Evolutionary conservation across 441 rosid species (phyloP).

Genomic region (Daphne laureola): DNA sequence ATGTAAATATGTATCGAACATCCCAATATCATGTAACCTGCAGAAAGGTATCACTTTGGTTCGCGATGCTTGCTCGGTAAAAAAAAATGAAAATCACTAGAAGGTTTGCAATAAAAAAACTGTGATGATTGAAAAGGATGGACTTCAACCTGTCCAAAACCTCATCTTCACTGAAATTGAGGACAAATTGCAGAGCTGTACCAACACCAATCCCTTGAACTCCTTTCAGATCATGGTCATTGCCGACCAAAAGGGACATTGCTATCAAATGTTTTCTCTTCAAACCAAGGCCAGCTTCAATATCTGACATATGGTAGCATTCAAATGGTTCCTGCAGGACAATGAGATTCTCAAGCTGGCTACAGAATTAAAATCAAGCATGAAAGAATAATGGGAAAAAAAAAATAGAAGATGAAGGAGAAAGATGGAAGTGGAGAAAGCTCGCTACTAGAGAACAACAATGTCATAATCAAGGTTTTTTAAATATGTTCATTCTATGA

Average conservation of each 20-base stretch:
- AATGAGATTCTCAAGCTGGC: slow-evolving; percentile 20
- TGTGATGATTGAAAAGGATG: background rate
- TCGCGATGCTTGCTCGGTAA: background rate
- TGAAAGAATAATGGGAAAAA: background rate
- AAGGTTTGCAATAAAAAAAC: no score
- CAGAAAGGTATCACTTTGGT: slow-evolving; percentile 17
- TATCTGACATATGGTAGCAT: slow-evolving; percentile 76
- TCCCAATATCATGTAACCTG: slow-evolving; percentile 60
- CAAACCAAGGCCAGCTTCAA: slow-evolving; percentile 78
- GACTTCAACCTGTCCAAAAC: slow-evolving; percentile 48
- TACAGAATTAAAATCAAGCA: slow-evolving; percentile 5
- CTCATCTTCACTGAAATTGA: slow-evolving; percentile 52
- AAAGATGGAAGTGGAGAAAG: no score
- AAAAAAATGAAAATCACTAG: no score
- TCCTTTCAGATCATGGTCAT: slow-evolving; percentile 72
- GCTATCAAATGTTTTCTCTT: slow-evolving; percentile 78
- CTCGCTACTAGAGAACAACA: background rate
- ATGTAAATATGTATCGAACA: slow-evolving; percentile 23
- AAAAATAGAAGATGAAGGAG: background rate
- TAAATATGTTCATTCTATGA: no score
- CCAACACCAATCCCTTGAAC: slow-evolving; percentile 77
- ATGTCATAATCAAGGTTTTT: no score
- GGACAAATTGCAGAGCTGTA: slow-evolving; percentile 63
- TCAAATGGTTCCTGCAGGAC: slow-evolving; percentile 71
- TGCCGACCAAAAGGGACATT: slow-evolving; percentile 78